Base-by-base conservation (phyloP, 1,284 basidiomycete genomes). In the Hortiboletus rubellus region DNA sequence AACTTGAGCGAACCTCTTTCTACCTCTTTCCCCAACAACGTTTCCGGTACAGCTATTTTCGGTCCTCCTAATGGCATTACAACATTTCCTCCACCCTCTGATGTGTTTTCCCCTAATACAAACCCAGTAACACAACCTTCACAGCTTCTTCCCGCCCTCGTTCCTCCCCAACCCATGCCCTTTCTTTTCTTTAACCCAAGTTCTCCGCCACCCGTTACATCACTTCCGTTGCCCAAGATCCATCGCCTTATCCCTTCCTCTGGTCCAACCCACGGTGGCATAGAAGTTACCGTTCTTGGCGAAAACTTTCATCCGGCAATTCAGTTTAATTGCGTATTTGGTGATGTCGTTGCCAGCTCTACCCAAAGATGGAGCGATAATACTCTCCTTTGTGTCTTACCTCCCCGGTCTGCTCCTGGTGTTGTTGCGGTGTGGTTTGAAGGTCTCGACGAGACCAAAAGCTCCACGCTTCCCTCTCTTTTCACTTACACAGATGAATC, bases 291-390 rank as follows among this genome's bases (percentile, higher is more conserved):
- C 1, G 80, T 99, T 7, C 84, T 98, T 3, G 97, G 97, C 8
- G 84, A 89, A 45, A 91, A 94, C 70, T 98, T 99, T 76, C 83
- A 89, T 66, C 78, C 85, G 0, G 79, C 83, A 41, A 71, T 88
- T 55, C 82, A 84, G 61, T 74, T 91, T 38, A 84, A 87, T 52
- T 93, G 94, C 66, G 77, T 94, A 7, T 99, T 99, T 73, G 96
- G 96, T 33, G 92, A 92, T 61, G 81, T 86, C 7, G 75, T 85
- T 3, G 90, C 95, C 5, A 89, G 86, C 53, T 89, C 87, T 24
- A 98, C 95, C 0, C 89, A 92, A 63, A 83, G 92, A 41, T 98
- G 95, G 91, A 94, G 92, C 66, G 88, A 94, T 59, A 96, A 94
- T 65, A 96, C 96, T 41, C 82, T 98, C 5, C 92, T 98, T 14